Evolutionary conservation across 164 flowering plant genomes (phyloP).

Genomic region (Litsea cubeba): DNA sequence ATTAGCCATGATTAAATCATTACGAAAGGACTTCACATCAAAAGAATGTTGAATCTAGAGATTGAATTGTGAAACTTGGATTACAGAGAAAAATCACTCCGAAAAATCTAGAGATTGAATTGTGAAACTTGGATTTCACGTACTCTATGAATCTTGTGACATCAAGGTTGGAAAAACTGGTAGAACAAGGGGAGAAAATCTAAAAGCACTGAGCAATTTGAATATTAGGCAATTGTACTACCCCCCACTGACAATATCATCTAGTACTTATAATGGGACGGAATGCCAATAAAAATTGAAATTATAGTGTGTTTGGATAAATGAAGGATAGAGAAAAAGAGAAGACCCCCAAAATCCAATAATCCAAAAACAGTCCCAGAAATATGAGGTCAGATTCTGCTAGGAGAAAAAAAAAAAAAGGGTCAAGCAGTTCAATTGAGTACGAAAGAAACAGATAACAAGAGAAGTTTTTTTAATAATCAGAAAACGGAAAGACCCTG

Average conservation of each 20-base stretch:
- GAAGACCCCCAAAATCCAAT: neutral
- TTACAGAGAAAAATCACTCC: too few species aligned
- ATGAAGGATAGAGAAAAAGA: neutral
- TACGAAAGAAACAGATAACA: neutral
- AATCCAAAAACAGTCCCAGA: neutral
- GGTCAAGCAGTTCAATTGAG: neutral
- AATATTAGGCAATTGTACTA: too few species aligned
- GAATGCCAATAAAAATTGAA: neutral
- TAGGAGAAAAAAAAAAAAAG: neutral
- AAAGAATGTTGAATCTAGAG: neutral
- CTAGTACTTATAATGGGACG: neutral
- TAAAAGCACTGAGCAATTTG: too few species aligned
- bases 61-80: too few species aligned
- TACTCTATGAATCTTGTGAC: too few species aligned
- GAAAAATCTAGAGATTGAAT: too few species aligned
- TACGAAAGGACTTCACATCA: neutral
- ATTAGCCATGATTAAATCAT: neutral
- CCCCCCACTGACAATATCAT: neutral
- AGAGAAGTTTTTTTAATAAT: too few species aligned
- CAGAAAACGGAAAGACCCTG: neutral
- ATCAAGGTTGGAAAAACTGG: too few species aligned
- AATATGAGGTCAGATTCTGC: neutral
- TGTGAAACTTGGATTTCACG: too few species aligned
- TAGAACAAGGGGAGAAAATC: too few species aligned
- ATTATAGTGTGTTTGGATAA: neutral